phyloP scores from a whole-genome alignment of 495 filamentous ascomycete species.

The Glonium stellatum region DNA sequence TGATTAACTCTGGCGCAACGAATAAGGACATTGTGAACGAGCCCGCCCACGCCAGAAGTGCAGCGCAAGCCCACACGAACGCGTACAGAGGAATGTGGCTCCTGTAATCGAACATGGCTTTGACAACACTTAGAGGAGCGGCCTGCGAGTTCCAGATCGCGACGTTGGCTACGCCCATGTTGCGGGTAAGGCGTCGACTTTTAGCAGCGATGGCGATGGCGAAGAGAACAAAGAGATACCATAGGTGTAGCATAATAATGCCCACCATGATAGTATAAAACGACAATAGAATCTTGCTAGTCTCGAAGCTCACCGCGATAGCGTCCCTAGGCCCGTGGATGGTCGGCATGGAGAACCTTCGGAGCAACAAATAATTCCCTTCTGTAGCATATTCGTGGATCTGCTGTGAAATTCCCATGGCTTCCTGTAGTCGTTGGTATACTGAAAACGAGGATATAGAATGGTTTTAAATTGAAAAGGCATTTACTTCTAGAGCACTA shows the following conservation, averaged over 20 bases:
- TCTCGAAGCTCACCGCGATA: neutral
- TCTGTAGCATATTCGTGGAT: slow-evolving; percentile 2
- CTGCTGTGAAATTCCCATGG: neutral
- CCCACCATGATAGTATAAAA: slow-evolving; percentile 24
- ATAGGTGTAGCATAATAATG: slow-evolving; percentile 16
- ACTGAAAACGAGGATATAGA: neutral
- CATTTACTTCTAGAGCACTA: neutral
- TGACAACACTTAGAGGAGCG: slow-evolving; percentile 11
- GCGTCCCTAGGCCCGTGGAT: slow-evolving; percentile 11
- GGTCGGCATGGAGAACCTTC: slow-evolving; percentile 15
- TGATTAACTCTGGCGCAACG: slow-evolving; percentile 26
- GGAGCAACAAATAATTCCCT: slow-evolving; percentile 7
- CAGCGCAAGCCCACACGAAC: slow-evolving; percentile 9
- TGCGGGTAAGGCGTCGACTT: slow-evolving; percentile 8
- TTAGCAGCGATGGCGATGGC: slow-evolving; percentile 11
- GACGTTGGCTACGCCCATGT: slow-evolving; percentile 11
- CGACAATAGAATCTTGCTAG: slow-evolving; percentile 14
- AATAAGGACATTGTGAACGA: slow-evolving; percentile 24
- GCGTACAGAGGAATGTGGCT: slow-evolving; percentile 13
- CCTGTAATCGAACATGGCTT: slow-evolving; percentile 4
- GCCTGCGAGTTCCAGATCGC: slow-evolving; percentile 22
- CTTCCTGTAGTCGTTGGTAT: neutral
- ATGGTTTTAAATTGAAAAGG: neutral
- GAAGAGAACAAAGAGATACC: slow-evolving; percentile 19
- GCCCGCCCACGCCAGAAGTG: slow-evolving; percentile 12